Evolutionary conservation across 805 yeast species (phyloP).

Genomic region (Suhomyces xylopsoci): DNA sequence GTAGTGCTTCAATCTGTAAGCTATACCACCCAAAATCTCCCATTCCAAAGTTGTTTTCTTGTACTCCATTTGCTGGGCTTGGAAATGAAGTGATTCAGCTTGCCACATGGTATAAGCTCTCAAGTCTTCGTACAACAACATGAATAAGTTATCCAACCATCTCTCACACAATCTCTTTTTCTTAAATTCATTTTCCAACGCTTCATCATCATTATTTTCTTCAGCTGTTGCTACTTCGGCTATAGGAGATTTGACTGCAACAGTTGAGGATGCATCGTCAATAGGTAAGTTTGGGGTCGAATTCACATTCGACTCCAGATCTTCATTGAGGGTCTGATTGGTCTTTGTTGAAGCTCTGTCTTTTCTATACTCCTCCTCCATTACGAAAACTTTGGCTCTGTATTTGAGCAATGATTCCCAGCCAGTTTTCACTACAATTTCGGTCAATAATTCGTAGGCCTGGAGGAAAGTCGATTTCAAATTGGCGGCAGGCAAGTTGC

Average conservation of each 20-base stretch:
- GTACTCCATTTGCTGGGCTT: conserved; percentile 79
- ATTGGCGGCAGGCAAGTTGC: conserved; percentile 66
- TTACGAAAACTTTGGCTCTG: conserved; percentile 46
- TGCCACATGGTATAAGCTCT: conserved; percentile 89
- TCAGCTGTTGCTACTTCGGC: conserved; percentile 14
- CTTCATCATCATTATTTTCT: conserved; percentile 10
- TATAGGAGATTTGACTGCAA: conserved; percentile 36
- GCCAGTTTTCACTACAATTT: conserved; percentile 43
- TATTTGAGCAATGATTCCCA: conserved; percentile 45
- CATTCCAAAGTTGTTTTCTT: conserved; percentile 81
- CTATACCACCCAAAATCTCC: conserved; percentile 87
- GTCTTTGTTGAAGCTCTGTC: conserved; percentile 18
- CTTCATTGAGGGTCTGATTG: background rate
- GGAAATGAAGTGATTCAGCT: conserved; percentile 84
- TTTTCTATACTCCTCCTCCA: conserved; percentile 47
- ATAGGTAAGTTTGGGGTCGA: background rate
- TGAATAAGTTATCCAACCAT: conserved; percentile 69
- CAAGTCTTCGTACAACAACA: conserved; percentile 69
- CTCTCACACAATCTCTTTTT: conserved; percentile 68
- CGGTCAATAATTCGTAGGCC: conserved; percentile 45
- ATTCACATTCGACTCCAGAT: background rate
- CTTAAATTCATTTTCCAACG: conserved; percentile 46
- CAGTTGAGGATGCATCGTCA: conserved; percentile 35
- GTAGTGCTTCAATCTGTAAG: conserved; percentile 77
- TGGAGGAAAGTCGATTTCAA: conserved; percentile 49